Evolutionary conservation across 106 monocot genomes (phyloP).

Genomic region (Vanilla planifolia): DNA sequence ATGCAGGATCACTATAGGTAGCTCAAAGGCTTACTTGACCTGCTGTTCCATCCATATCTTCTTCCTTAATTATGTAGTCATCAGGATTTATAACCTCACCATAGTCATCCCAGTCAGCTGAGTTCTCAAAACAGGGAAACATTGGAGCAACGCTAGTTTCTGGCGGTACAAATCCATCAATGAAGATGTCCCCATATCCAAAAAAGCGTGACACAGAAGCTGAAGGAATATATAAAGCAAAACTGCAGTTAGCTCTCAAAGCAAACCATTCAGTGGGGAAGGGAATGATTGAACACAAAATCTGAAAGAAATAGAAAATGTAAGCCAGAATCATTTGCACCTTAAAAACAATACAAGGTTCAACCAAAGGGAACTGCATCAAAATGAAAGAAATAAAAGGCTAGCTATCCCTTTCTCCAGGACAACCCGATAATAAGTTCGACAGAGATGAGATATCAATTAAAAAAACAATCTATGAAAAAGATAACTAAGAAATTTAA

Average conservation of each 20-base stretch:
- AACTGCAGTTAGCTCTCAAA: background rate
- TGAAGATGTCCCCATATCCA: slow-evolving; percentile 61
- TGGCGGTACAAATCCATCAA: slow-evolving; percentile 91
- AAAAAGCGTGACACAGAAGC: slow-evolving; percentile 30
- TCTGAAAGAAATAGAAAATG: too few species aligned
- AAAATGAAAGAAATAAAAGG: too few species aligned
- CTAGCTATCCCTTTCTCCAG: too few species aligned
- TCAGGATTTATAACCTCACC: slow-evolving; percentile 97
- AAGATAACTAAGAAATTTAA: too few species aligned
- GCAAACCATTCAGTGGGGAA: background rate
- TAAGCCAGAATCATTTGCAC: too few species aligned
- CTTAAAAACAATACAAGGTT: too few species aligned
- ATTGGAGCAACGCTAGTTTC: slow-evolving; percentile 87
- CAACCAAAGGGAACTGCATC: too few species aligned
- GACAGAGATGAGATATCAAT: too few species aligned
- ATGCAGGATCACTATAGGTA: background rate
- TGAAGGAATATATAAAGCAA: slow-evolving; percentile 25
- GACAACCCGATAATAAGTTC: too few species aligned
- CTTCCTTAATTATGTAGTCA: slow-evolving; percentile 80
- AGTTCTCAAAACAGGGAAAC: slow-evolving; percentile 87
- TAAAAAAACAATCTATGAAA: too few species aligned
- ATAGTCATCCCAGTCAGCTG: slow-evolving; percentile 97
- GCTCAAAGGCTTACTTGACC: slow-evolving; percentile 52
- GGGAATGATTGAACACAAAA: too few species aligned
- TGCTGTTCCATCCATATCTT: slow-evolving; percentile 63